Evolutionary conservation across 306 rosid genomes (phyloP).

Genomic region (barrel medic (Medicago truncatula)): MtrunA17r5.0-ANR NC_053047.1:10938001-10938500

Average conservation of each 20-base stretch:
- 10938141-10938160: slow-evolving; percentile 53
- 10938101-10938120: slow-evolving; percentile 31
- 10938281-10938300: slow-evolving; percentile 33
- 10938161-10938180: slow-evolving; percentile 50
- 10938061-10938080: slow-evolving; percentile 34
- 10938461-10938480: slow-evolving; percentile 52
- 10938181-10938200: slow-evolving; percentile 48
- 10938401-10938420: slow-evolving; percentile 28
- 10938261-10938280: slow-evolving; percentile 47
- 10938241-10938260: slow-evolving; percentile 51
- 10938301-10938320: slow-evolving; percentile 44
- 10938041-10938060: slow-evolving; percentile 46
- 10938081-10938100: slow-evolving; percentile 47
- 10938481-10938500: slow-evolving; percentile 45
- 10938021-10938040: slow-evolving; percentile 54
- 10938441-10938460: slow-evolving; percentile 43
- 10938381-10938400: slow-evolving; percentile 42
- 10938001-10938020: slow-evolving; percentile 49
- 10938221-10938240: slow-evolving; percentile 55
- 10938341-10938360: slow-evolving; percentile 40
- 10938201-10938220: slow-evolving; percentile 51
- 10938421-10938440: slow-evolving; percentile 34
- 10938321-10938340: slow-evolving; percentile 42
- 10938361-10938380: slow-evolving; percentile 40
- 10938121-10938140: slow-evolving; percentile 45